Evolutionary conservation across 148 eudicot species (phyloP), one percentile per base, ranked within the genome.

Genomic region (Rhododendron ferrugineum): DNA sequence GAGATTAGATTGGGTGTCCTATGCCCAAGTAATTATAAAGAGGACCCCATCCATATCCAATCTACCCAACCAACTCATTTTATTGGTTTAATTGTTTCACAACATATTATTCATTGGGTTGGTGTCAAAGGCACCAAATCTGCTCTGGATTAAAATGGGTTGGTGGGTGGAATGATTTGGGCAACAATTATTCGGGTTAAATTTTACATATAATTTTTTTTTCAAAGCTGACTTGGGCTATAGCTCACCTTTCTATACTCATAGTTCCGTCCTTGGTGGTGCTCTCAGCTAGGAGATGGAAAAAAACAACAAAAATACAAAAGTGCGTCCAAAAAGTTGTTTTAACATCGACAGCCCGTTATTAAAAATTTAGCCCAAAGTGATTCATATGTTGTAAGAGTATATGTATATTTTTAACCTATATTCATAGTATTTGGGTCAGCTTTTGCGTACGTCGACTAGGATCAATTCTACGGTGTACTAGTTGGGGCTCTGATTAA

Each of bases 41-140:
- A 52, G 64, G 42, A 50, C 20, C 82, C 62, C 40, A 74, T 30
- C 82, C 62, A 52, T 15, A 49, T 52, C 82, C 64, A 50, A 50
- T 28, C 37, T 56, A 49, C 11, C 82, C 62, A 52, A 79, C 82
- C 82, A 79, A 79, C 82, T 79, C 64, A 6, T 50, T 79, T 79
- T 50, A 46, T 78, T n/a, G 56, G 28, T 78, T n/a, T 40, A 40
- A 40, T 40, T 78, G 36, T 11, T 78, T 78, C 14, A 22, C 13
- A 7, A 76, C 50, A 22, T 42, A 40, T 10, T 68, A 6, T 22
- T 75, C 47, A 75, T 75, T 6, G 28, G 11, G 49, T 46, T 46
- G 49, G 49, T 46, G 44, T 40, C 44, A 40, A 40, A 40, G 44
- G 44, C 44, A 40, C 44, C 44, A 40, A 40, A 40, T 40, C 44